phyloP scores from a whole-genome alignment of 1,139 yeast species.

The Debaryomyces sp. region DNA sequence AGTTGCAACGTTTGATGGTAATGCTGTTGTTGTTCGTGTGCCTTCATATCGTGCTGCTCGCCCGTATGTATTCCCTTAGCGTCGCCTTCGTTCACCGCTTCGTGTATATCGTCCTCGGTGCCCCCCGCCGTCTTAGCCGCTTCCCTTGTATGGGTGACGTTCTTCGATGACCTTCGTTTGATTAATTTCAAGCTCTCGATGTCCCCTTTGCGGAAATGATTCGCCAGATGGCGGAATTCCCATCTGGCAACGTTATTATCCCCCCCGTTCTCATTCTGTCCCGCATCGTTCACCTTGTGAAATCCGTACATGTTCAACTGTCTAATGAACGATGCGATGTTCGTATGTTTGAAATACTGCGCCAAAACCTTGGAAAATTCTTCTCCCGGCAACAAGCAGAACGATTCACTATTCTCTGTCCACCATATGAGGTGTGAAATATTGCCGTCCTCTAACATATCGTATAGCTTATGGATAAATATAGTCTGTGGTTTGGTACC shows the following conservation, averaged over 20 bases:
- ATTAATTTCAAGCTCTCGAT: slow-evolving; percentile 57
- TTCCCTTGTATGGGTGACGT: slow-evolving; percentile 45
- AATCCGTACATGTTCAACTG: slow-evolving; percentile 82
- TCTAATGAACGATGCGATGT: slow-evolving; percentile 77
- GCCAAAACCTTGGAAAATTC: slow-evolving; percentile 65
- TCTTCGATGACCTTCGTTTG: slow-evolving; percentile 65
- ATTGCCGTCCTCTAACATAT: slow-evolving; percentile 59
- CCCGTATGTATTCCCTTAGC: not conserved
- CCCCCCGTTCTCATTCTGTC: slow-evolving; percentile 27
- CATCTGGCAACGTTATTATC: slow-evolving; percentile 33
- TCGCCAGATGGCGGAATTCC: slow-evolving; percentile 74
- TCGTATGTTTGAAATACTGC: slow-evolving; percentile 74
- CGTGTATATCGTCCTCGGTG: not conserved
- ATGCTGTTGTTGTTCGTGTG: slow-evolving; percentile 12
- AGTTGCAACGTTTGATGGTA: slow-evolving; percentile 14
- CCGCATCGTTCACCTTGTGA: slow-evolving; percentile 62
- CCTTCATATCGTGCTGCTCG: slow-evolving; percentile 16
- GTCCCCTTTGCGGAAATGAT: slow-evolving; percentile 68
- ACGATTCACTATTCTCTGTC: slow-evolving; percentile 40
- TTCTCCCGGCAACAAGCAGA: slow-evolving; percentile 51
- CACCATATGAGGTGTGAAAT: slow-evolving; percentile 53
- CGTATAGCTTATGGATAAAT: slow-evolving; percentile 65
- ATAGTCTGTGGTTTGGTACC: slow-evolving; percentile 49
- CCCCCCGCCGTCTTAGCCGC: slow-evolving; percentile 33
- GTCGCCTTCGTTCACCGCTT: not conserved